Base-by-base conservation (phyloP, 371 early-diverging fungal genomes). In the Mucor piriformis region DNA sequence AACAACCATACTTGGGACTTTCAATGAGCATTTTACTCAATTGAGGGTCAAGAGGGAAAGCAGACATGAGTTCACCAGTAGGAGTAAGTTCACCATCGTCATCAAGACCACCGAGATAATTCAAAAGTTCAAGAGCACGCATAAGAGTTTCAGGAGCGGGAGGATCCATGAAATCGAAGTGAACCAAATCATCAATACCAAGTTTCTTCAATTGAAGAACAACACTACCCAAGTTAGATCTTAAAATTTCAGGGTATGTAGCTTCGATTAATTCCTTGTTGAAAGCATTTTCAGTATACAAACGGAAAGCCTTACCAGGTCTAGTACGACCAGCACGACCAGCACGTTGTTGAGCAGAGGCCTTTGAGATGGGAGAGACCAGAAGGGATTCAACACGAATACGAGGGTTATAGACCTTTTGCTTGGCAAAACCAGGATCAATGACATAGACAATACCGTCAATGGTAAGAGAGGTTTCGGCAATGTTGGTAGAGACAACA, bases 381-480 rank as follows among this genome's bases (percentile, higher is more conserved):
- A 90, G 72, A 49, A 92, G 77, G 6, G 85, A 86, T 57, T 92
- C 92, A 42, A 92, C 89, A 63, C 95, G 92, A 37, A 95, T 88
- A 58, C 96, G 88, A 48, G 98, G 98, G 69, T 97, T 95, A 75
- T 94, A 95, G 23, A 94, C 96, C 77, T 97, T 99, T 74, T 96
- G 96, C 73, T 99, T 99, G 21, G 96, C 84, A 64, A 98, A 95
- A 2, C 99, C 99, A 23, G 96, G 95, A 73, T 99, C 99, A 43
- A 99, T 90, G 34, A 99, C 99, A 75, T 98, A 99, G 8, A 93
- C 95, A 57, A 99, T 93, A 63, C 97, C 96, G 66, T 97, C 97
- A 57, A 99, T 99, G 3, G 99, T 99, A 59, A 99, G 83, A 1
- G 97, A 96, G 0, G 99, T 98, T 77, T 99, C 99, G 18, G 99